These are phyloP conservation scores for Bipolaris bicolor DNA, from an alignment of 2,329 filamentous ascomycete genomes.

Conservation along the genomic window DNA sequence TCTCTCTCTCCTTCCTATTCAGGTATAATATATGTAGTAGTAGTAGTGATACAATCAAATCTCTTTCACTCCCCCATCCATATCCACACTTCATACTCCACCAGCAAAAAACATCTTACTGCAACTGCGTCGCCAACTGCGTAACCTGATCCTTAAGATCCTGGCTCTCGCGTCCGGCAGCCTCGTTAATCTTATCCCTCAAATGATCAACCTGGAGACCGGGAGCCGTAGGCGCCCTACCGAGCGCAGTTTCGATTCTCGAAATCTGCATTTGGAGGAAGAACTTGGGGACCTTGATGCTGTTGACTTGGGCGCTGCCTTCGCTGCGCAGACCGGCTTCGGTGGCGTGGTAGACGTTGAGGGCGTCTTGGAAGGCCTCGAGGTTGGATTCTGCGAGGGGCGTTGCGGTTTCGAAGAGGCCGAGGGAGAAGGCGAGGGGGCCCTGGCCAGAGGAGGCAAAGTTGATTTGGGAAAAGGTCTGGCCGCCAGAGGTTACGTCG, in stretches of 20 bases:
- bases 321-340: conserved; percentile 64
- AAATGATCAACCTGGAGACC: conserved; percentile 63
- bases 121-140: conserved; percentile 28
- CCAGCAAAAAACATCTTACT: conserved; percentile 3
- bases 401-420: conserved; percentile 59
- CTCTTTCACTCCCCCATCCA: not conserved
- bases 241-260: conserved; percentile 65
- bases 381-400: conserved; percentile 60
- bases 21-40: not conserved
- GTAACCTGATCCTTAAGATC: conserved; percentile 60
- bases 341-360: conserved; percentile 65
- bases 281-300: conserved; percentile 67
- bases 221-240: conserved; percentile 59
- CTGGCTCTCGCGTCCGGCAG: conserved; percentile 58
- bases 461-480: conserved; percentile 63
- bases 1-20: not conserved
- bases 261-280: conserved; percentile 66
- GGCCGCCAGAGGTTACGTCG: conserved; percentile 60
- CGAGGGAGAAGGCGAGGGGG: conserved; percentile 62
- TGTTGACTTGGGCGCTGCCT: conserved; percentile 56
- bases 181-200: conserved; percentile 63
- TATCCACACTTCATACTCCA: too few relatives aligned
- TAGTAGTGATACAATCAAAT: not conserved
- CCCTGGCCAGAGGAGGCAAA: conserved; percentile 58
- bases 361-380: conserved; percentile 58